Evolutionary conservation across 495 filamentous ascomycete genomes (phyloP).

Genomic region (Penicillium diatomitis): DNA sequence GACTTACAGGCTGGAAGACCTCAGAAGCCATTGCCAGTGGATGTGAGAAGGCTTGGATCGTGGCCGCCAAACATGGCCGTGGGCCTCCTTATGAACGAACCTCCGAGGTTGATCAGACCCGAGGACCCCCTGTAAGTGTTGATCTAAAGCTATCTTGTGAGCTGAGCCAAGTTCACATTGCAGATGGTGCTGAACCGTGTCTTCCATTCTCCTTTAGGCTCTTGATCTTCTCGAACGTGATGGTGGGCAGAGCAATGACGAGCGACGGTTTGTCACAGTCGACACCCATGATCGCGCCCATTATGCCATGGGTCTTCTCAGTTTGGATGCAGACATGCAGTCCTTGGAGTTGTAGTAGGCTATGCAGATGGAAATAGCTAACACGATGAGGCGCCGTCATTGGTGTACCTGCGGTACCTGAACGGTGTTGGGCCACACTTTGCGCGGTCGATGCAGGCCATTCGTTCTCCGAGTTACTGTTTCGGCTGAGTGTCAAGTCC

Average conservation of each 20-base stretch:
- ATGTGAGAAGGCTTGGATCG: slow-evolving; percentile 76
- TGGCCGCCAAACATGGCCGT: slow-evolving; percentile 56
- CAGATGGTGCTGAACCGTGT: slow-evolving; percentile 1
- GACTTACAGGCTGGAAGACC: slow-evolving; percentile 79
- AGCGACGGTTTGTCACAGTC: slow-evolving; percentile 43
- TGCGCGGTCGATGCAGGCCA: not conserved
- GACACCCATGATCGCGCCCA: slow-evolving; percentile 31
- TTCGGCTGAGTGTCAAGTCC: not conserved
- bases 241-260: slow-evolving; percentile 26
- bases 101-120: slow-evolving; percentile 16
- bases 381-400: no score
- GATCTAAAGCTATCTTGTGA: not conserved
- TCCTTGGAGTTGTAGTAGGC: slow-evolving; percentile 24
- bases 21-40: slow-evolving; percentile 69
- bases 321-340: slow-evolving; percentile 47
- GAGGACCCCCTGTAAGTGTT: slow-evolving; percentile 10
- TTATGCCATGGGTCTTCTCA: slow-evolving; percentile 53
- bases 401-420: no score
- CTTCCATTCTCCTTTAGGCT: slow-evolving; percentile 1
- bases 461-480: not conserved
- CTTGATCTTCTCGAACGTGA: slow-evolving; percentile 11
- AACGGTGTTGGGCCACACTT: not conserved
- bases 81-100: slow-evolving; percentile 64
- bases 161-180: not conserved
- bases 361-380: not conserved